Evolutionary conservation across 1,139 yeast species (phyloP), one percentile per base, ranked within the genome.

Genomic region (Oligophagozyma castellii): DNA sequence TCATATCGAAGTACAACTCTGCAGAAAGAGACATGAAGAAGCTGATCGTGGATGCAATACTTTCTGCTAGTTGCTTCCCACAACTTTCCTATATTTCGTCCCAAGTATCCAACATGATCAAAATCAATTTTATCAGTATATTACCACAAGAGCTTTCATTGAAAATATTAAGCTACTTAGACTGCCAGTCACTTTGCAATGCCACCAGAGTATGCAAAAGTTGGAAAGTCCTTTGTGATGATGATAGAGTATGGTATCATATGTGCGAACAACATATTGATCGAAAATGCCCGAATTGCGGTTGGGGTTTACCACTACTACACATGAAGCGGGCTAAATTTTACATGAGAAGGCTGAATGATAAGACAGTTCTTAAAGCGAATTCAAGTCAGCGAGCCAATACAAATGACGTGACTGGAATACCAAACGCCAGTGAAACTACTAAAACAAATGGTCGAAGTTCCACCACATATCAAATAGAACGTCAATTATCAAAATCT

Each of bases 191-290:
- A 14, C 64, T 89, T 29, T 86, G 96, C 55, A 74, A 72, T 42
- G 95, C 96, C 0, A 93, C 96, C 1, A 93, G 78, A 55, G 98
- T 89, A 3, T 77, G 86, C 24, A 67, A 72, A 30, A 70, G 69
- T 33, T 89, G 98, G 98, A 74, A 80, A 47, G 61, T 63, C 30
- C 59, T 89, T 32, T 96, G 98, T 2, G 95, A 89, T 54, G 95
- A 86, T 51, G 96, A 89, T 48, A 60, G 93, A 31, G 96, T 89
- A 5, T 89, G 98, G 98, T 93, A 89, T 52, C 84, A 89, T 43
- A 78, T 89, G 89, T 89, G 98, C 53, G 95, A 84, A 53, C 98
- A 89, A 55, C 98, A 89, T 52, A 89, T 89, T 34, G 98, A 89
- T 55, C 65, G 93, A 35, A 89, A 89, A 53, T 89, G 98, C 56